A percentile compares a stretch with the other conserved stretches of the same genome.
These are phyloP conservation scores for Dothistroma septosporum DNA, from an alignment of 2,329 filamentous ascomycete genomes.

Conservation along the genomic window DNA sequence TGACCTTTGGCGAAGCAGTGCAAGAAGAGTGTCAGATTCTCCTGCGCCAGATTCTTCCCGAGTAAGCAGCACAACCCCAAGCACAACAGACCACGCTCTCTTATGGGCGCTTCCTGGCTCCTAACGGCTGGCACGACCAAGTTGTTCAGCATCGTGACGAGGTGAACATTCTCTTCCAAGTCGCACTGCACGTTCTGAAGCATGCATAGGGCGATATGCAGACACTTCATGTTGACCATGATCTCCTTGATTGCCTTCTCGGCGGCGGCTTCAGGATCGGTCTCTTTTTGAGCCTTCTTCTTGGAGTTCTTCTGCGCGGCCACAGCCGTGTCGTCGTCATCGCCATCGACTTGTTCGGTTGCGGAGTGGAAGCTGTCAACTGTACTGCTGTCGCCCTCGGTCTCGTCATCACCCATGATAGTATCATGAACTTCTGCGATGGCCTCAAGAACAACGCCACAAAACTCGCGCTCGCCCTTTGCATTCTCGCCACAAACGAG, in stretches of 20 bases:
- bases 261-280: slow-evolving; percentile 52
- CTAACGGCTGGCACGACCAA: slow-evolving; percentile 92
- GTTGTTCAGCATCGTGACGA: slow-evolving; percentile 98
- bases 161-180: slow-evolving; percentile 79
- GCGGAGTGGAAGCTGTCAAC: slow-evolving; percentile 92
- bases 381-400: slow-evolving; percentile 43
- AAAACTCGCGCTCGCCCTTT: slow-evolving; percentile 76
- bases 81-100: slow-evolving; percentile 84
- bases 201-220: slow-evolving; percentile 97
- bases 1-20: slow-evolving; percentile 95
- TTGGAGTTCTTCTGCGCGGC: slow-evolving; percentile 33
- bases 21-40: slow-evolving; percentile 89
- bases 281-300: slow-evolving; percentile 47
- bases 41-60: slow-evolving; percentile 83
- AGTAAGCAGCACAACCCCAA: slow-evolving; percentile 87
- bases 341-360: slow-evolving; percentile 73
- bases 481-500: slow-evolving; percentile 73
- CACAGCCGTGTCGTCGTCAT: slow-evolving; percentile 43
- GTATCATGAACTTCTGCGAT: slow-evolving; percentile 96
- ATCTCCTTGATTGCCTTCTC: slow-evolving; percentile 82
- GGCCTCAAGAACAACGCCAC: slow-evolving; percentile 81
- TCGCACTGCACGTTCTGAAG: slow-evolving; percentile 85
- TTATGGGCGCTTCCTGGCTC: slow-evolving; percentile 85
- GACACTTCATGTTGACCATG: slow-evolving; percentile 95
- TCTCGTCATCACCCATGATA: slow-evolving; percentile 66